Evolutionary conservation across 2,329 filamentous ascomycete species (phyloP).

Genomic region (Trichoderma guizhouense): DNA sequence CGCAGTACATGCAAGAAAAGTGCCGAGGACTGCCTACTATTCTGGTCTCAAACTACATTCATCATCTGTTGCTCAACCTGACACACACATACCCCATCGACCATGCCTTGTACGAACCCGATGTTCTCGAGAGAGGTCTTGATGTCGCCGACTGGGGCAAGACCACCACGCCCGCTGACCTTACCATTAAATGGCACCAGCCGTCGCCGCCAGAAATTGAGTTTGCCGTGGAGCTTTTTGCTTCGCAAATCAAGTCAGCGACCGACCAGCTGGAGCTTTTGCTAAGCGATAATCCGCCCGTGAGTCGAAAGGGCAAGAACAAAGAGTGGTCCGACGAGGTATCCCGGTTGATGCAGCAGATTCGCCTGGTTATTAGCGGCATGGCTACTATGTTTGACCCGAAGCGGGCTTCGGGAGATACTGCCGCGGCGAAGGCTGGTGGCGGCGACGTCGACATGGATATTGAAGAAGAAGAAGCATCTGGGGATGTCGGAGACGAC

Average conservation of each 20-base stretch:
- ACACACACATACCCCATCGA: constrained; percentile 94
- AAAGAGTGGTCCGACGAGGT: constrained; percentile 99
- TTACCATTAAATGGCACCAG: constrained; percentile 89
- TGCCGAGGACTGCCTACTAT: constrained; percentile 92
- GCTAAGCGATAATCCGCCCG: constrained; percentile 75
- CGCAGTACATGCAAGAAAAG: constrained; percentile 92
- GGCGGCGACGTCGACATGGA: constrained; percentile 33
- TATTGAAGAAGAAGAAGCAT: constrained; percentile 51
- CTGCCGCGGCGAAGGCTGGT: constrained; percentile 42
- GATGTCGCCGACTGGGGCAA: constrained; percentile 81
- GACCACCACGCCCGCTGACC: constrained; percentile 66
- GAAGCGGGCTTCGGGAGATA: constrained; percentile 59
- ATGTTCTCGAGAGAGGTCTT: constrained; percentile 66
- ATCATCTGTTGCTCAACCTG: constrained; percentile 90
- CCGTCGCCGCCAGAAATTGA: constrained; percentile 75
- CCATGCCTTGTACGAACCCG: constrained; percentile 81
- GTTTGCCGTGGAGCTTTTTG: constrained; percentile 86
- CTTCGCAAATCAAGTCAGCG: constrained; percentile 75
- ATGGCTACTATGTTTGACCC: constrained; percentile 88
- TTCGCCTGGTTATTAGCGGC: constrained; percentile 86
- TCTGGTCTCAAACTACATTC: constrained; percentile 95
- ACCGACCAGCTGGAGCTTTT: constrained; percentile 71
- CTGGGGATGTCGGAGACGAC: constrained; percentile 43
- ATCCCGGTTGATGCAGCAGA: constrained; percentile 79
- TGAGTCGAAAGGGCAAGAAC: constrained; percentile 90